These are phyloP conservation scores for Musa itinerans DNA, from an alignment of 176 grass and related monocot species.

Conservation along the genomic window DNA sequence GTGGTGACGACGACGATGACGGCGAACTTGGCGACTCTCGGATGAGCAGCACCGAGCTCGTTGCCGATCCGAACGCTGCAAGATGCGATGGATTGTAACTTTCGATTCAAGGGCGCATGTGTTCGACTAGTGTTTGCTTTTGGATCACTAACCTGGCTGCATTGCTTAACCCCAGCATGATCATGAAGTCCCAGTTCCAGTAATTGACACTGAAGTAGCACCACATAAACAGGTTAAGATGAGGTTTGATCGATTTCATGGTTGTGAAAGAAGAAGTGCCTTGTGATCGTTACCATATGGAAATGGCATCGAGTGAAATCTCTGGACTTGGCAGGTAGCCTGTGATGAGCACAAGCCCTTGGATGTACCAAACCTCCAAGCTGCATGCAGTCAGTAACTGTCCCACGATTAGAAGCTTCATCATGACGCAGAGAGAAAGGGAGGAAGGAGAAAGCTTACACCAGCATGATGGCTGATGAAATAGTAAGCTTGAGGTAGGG, in stretches of 20 bases:
- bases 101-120: not conserved
- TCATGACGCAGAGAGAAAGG: not conserved
- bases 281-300: conserved; percentile 42
- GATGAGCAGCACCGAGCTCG: conserved; percentile 67
- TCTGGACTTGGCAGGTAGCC: conserved; percentile 65
- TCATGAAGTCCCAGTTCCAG: conserved; percentile 83
- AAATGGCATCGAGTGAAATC: conserved; percentile 62
- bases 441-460: conserved; percentile 31
- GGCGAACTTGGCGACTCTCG: conserved; percentile 47
- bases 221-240: not conserved
- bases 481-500: conserved; percentile 21
- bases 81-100: not conserved
- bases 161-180: conserved; percentile 78
- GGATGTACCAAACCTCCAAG: conserved; percentile 81
- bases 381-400: conserved; percentile 26
- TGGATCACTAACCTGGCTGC: conserved; percentile 43
- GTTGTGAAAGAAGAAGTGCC: not conserved
- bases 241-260: not conserved
- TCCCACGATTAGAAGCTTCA: not conserved
- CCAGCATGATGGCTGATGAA: conserved; percentile 59
- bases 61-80: conserved; percentile 60
- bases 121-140: not conserved
- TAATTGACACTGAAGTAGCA: conserved; percentile 50
- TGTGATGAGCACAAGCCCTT: conserved; percentile 73
- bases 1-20: conserved; percentile 48